Evolutionary conservation across 1,284 basidiomycete species (phyloP), one percentile per base, ranked within the genome.

Genomic region (Gomphus bonarii): DNA sequence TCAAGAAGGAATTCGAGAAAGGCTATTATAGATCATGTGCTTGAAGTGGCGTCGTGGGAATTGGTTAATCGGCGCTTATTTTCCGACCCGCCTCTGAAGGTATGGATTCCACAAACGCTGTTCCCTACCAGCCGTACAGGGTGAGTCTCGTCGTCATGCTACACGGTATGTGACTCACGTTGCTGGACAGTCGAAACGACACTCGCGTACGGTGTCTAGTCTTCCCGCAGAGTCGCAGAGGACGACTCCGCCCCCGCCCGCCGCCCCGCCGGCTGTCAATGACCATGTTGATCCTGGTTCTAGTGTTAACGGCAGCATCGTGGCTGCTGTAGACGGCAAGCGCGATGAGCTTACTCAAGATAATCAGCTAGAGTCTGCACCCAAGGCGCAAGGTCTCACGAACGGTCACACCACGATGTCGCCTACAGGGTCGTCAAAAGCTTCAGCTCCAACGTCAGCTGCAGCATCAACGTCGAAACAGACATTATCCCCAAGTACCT

Each of bases 101-200:
- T 20, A 55, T 55, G 54, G 54, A 55, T 12, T 44, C 28, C 7
- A 28, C 40, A 11, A 58, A 54, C 50, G 52, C 46, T 31, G 73
- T 88, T 16, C 84, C 85, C 14, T 88, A 88, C 72, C 83, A 84
- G 68, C 81, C 85, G 3, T 88, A 88, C 72, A 82, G 73, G 73
- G 84, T 84, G 57, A 51, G 50, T 18, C 11, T 9, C 25, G n/a
- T 10, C 11, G 31, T 38, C 33, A 33, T 16, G 33, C 5, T 51
- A n/a, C 33, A 14, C 33, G 50, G 20, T 43, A 60, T 60, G 8
- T 56, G 55, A 52, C 50, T 12, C 22, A 16, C 38, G 28, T 28
- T 40, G 2, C 38, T 42, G 40, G 31, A 25, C 61, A 88, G 85
- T 79, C 85, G 11, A 88, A 88, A 69, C 75, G 85, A 51, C 84